A percentile compares a stretch with the other conserved stretches of the same genome.
Evolutionary conservation across 83 land plant species (phyloP).

Genomic region (Picea abies): DNA sequence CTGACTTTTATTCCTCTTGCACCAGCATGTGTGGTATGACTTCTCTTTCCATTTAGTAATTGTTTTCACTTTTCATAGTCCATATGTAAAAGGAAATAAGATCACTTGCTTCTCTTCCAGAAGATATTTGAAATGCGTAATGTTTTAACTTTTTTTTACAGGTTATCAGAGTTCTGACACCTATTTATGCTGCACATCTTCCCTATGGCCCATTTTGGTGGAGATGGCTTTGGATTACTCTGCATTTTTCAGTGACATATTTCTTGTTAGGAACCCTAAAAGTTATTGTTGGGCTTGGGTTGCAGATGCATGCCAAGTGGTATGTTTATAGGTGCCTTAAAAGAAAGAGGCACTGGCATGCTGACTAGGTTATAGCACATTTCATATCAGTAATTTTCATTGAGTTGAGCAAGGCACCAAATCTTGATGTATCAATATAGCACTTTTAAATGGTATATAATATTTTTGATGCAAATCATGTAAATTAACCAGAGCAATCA

Average conservation of each 20-base stretch:
- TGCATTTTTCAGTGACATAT: conserved; percentile 61
- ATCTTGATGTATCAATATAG: background rate
- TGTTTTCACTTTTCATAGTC: background rate
- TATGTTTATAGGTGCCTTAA: conserved; percentile 54
- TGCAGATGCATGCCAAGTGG: conserved; percentile 75
- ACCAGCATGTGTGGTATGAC: conserved; percentile 98
- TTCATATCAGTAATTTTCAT: background rate
- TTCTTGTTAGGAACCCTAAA: conserved; percentile 64
- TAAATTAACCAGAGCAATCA: background rate
- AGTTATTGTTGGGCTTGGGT: conserved; percentile 62
- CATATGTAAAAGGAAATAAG: background rate
- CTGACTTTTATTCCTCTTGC: conserved; percentile 91
- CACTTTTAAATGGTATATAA: background rate
- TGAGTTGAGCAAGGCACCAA: background rate
- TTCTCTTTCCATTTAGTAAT: background rate
- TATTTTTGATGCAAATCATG: background rate
- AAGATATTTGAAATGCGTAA: background rate
- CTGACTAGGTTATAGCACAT: conserved; percentile 36
- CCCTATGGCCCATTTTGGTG: conserved; percentile 53
- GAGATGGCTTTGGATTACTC: conserved; percentile 49
- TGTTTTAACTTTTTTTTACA: conserved; percentile 18
- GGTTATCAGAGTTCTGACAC: conserved; percentile 72
- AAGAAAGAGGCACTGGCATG: conserved; percentile 65
- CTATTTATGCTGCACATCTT: conserved; percentile 66
- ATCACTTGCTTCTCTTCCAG: background rate